Conservation (phyloP, 176 grass and related monocot genomes). For the Melocanna baccifera region DNA sequence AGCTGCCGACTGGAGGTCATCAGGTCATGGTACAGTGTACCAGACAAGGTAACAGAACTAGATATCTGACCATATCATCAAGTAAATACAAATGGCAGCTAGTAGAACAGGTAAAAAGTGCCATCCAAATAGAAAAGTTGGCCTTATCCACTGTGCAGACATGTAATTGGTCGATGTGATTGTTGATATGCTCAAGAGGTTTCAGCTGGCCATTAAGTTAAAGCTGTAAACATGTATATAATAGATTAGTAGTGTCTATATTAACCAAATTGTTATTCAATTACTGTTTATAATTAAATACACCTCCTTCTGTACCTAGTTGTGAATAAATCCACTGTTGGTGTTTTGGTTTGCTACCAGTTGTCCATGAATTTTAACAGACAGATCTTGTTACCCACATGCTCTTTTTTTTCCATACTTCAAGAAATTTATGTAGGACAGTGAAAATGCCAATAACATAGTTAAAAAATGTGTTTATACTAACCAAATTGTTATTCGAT, state of each 20-base stretch:
- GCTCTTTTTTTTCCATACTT: slow-evolving; percentile 7
- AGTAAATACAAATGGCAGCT: no score
- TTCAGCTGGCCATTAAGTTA: slow-evolving; percentile 74
- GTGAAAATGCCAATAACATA: not conserved
- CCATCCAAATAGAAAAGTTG: no score
- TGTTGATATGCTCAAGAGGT: slow-evolving; percentile 60
- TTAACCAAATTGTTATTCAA: no score
- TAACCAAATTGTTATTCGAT: no score
- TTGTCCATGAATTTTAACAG: not conserved
- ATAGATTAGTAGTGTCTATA: not conserved
- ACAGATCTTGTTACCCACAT: not conserved
- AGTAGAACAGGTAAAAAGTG: no score
- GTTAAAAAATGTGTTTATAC: slow-evolving; percentile 10
- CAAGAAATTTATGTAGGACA: not conserved
- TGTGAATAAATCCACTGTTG: not conserved
- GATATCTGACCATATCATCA: no score
- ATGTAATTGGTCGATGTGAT: slow-evolving; percentile 32
- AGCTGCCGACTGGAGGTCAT: no score
- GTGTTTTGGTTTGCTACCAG: not conserved
- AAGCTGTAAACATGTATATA: slow-evolving; percentile 8
- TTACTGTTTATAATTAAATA: not conserved
- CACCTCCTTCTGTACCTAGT: not conserved
- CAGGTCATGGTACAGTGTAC: no score
- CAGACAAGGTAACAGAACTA: no score
- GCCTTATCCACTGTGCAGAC: slow-evolving; percentile 7